Evolutionary conservation across 2,329 filamentous ascomycete species (phyloP).

Genomic region (Celoporthe dispersa): DNA sequence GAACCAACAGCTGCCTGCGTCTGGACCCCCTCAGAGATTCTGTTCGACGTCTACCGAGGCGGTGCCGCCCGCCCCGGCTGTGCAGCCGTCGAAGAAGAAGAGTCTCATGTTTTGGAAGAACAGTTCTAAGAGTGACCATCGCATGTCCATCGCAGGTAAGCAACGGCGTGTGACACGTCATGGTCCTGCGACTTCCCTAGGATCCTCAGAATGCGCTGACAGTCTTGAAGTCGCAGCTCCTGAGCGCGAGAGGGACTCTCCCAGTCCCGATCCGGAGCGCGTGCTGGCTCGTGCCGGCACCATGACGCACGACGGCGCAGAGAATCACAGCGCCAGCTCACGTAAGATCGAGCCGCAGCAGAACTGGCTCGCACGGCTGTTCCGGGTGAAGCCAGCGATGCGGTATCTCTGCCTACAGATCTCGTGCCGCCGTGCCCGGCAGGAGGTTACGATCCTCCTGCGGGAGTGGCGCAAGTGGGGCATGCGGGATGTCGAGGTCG

Average conservation of each 20-base stretch:
- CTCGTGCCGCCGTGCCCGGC: slow-evolving; percentile 72
- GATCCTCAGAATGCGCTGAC: slow-evolving; percentile 29
- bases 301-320: slow-evolving; percentile 41
- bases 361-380: slow-evolving; percentile 87
- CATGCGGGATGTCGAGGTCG: slow-evolving; percentile 77
- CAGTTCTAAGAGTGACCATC: slow-evolving; percentile 42
- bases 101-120: slow-evolving; percentile 62
- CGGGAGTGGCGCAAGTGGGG: slow-evolving; percentile 82
- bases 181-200: slow-evolving; percentile 3
- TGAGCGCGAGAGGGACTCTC: slow-evolving; percentile 37
- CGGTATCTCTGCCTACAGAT: slow-evolving; percentile 76
- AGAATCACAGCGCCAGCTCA: slow-evolving; percentile 40
- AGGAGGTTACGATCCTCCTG: slow-evolving; percentile 76
- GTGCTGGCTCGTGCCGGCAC: slow-evolving; percentile 33
- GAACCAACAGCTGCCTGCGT: neutral
- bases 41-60: slow-evolving; percentile 32
- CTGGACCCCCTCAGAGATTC: slow-evolving; percentile 20
- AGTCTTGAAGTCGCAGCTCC: slow-evolving; percentile 33
- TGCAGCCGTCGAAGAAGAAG: slow-evolving; percentile 47
- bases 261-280: slow-evolving; percentile 16
- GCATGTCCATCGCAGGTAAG: slow-evolving; percentile 53
- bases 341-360: slow-evolving; percentile 70
- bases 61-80: slow-evolving; percentile 29
- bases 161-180: neutral
- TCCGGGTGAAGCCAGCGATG: slow-evolving; percentile 84